phyloP scores from a whole-genome alignment of 345 rosid genomes.

The Salix suchowensis region DNA sequence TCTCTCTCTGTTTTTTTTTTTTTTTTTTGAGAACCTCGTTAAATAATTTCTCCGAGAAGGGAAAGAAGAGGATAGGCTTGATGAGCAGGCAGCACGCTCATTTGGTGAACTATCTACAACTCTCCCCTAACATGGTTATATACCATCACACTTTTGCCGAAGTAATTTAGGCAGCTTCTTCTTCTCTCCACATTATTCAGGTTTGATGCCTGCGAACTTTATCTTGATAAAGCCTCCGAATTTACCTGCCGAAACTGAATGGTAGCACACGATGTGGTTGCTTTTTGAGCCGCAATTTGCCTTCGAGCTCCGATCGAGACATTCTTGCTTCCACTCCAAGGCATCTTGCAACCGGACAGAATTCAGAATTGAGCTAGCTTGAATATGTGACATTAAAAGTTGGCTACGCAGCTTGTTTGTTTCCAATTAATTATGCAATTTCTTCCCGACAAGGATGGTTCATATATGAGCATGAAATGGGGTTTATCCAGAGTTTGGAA shows the following conservation, averaged over 20 bases:
- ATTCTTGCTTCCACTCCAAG: constrained; percentile 27
- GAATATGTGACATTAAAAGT: neutral
- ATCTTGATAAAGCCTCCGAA: neutral
- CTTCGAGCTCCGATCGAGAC: neutral
- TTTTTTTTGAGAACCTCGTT: neutral
- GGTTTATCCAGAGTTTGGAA: neutral
- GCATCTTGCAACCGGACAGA: neutral
- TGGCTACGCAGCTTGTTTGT: neutral
- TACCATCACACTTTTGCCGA: neutral
- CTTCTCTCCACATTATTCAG: neutral
- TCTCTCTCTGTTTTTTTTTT: too few relatives aligned
- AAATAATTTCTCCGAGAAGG: neutral
- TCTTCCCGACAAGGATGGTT: neutral
- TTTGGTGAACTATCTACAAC: neutral
- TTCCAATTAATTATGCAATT: neutral
- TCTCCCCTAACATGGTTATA: too few relatives aligned
- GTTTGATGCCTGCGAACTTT: neutral
- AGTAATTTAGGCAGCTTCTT: neutral
- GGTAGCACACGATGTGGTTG: neutral
- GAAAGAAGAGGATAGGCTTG: neutral
- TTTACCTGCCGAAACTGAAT: neutral
- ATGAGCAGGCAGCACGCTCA: neutral
- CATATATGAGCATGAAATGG: neutral
- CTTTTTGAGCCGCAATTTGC: neutral
- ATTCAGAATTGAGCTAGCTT: neutral